phyloP scores from a whole-genome alignment of 352 stramenopile genomes.

The Globisporangium rhizosaccharum region DNA sequence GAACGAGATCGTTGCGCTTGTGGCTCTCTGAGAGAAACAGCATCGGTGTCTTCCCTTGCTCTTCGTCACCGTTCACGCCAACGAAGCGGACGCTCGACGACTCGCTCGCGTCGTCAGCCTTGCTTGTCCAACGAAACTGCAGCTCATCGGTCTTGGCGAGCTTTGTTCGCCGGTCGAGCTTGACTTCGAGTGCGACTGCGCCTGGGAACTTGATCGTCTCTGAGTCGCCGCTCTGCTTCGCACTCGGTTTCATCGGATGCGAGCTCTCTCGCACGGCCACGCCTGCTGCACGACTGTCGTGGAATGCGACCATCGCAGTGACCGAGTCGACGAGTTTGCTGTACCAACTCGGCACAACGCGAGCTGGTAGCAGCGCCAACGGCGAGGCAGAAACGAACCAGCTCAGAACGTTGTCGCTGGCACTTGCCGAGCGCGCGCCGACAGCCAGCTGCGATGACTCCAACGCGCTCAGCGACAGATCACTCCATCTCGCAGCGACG shows the following conservation, averaged over 20 bases:
- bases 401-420: constrained; percentile 1
- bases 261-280: constrained; percentile 47
- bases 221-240: not conserved
- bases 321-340: constrained; percentile 52
- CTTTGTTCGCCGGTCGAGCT: constrained; percentile 54
- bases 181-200: constrained; percentile 60
- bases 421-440: constrained; percentile 1
- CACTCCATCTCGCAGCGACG: constrained; percentile 1
- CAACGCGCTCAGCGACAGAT: constrained; percentile 1
- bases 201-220: constrained; percentile 34
- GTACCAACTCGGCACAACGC: constrained; percentile 48
- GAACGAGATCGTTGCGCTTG: constrained; percentile 24
- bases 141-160: constrained; percentile 30
- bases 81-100: constrained; percentile 14
- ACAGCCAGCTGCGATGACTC: not conserved
- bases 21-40: constrained; percentile 35
- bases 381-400: constrained; percentile 25
- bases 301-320: constrained; percentile 52
- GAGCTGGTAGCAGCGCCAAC: constrained; percentile 23
- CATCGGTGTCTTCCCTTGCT: constrained; percentile 20
- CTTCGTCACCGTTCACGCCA: constrained; percentile 27
- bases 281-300: constrained; percentile 23
- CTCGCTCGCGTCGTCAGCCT: not conserved
- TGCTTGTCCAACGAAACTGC: constrained; percentile 15
- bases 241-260: constrained; percentile 26